phyloP scores from a whole-genome alignment of 305 asterid genomes.

The Fraxinus sp. region DNA sequence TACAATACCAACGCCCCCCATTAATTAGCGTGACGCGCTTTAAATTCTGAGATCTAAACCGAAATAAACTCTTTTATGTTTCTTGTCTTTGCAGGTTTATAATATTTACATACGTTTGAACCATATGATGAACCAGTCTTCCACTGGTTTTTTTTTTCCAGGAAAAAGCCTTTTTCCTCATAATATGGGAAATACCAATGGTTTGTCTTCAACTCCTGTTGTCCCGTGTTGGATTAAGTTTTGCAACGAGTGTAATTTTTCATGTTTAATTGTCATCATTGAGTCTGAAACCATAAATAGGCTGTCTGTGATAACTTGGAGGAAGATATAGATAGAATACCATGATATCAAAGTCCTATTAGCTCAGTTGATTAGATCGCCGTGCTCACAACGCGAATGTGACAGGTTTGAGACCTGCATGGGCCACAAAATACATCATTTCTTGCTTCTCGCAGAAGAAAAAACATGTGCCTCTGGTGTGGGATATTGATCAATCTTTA shows the following conservation, averaged over 20 bases:
- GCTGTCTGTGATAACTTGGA: not conserved
- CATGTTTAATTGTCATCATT: not conserved
- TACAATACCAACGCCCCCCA: not conserved
- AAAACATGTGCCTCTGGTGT: not conserved
- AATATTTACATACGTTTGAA: not conserved
- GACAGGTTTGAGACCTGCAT: constrained; percentile 80
- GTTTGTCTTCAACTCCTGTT: not conserved
- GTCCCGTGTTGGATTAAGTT: not conserved
- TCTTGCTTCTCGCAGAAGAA: not conserved
- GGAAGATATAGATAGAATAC: not conserved
- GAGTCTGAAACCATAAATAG: not conserved
- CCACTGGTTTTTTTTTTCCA: not conserved
- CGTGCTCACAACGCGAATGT: constrained; percentile 87
- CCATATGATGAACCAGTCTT: not conserved
- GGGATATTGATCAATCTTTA: not conserved
- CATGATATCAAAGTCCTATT: constrained; percentile 43
- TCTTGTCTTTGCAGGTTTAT: not conserved
- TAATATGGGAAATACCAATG: not conserved
- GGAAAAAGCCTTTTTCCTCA: not conserved
- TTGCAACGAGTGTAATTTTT: not conserved
- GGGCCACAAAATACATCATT: constrained; percentile 17
- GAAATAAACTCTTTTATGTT: not conserved
- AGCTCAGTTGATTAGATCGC: constrained; percentile 85
- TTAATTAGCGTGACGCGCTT: not conserved
- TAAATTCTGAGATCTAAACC: not conserved